Evolutionary conservation across 2,329 filamentous ascomycete species (phyloP).

Genomic region (Aspergillus transmontanensis): DNA sequence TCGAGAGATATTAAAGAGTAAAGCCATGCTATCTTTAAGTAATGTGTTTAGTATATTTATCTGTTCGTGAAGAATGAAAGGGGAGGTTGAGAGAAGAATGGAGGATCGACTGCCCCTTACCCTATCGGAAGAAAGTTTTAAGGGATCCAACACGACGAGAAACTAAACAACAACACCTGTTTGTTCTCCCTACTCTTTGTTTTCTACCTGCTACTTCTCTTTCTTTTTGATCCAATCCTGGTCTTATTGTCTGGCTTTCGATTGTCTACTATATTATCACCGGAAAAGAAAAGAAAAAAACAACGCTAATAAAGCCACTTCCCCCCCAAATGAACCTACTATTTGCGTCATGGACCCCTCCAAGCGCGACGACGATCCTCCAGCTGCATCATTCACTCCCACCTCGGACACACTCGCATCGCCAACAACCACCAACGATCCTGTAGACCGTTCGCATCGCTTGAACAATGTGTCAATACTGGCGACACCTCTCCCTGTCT

Average conservation of each 20-base stretch:
- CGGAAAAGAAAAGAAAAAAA: background rate
- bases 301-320: background rate
- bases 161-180: background rate
- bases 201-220: background rate
- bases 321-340: conserved; percentile 19
- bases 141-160: background rate
- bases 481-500: conserved; percentile 28
- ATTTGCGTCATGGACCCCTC: conserved; percentile 35
- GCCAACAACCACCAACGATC: conserved; percentile 20
- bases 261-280: background rate
- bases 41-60: no score
- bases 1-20: background rate
- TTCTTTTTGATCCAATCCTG: background rate
- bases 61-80: background rate
- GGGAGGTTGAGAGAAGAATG: conserved; percentile 11
- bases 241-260: background rate
- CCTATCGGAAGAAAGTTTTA: background rate
- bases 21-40: background rate
- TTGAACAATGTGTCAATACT: conserved; percentile 32
- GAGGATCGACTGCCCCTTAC: conserved; percentile 21
- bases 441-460: conserved; percentile 24
- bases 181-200: conserved; percentile 15
- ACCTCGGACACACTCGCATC: conserved; percentile 17
- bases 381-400: conserved; percentile 21
- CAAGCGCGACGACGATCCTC: conserved; percentile 29